phyloP scores from a whole-genome alignment of 768 basidiomycete species.

The Hygrophoropsis aurantiaca region DNA sequence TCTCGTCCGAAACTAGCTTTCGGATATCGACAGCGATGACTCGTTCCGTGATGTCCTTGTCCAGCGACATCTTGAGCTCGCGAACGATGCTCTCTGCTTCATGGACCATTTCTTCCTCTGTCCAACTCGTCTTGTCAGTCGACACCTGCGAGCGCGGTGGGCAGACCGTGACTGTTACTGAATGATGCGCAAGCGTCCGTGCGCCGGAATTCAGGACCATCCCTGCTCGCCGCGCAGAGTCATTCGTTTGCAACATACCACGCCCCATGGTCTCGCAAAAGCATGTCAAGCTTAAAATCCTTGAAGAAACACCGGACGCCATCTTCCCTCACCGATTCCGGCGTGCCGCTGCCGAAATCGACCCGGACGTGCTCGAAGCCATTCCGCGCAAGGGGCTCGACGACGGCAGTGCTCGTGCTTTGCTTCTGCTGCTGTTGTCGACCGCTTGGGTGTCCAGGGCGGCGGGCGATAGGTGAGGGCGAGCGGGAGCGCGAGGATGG shows the following conservation, averaged over 20 bases:
- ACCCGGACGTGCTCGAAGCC: slow-evolving; percentile 68
- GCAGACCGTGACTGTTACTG: slow-evolving; percentile 53
- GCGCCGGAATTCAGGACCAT: slow-evolving; percentile 56
- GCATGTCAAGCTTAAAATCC: slow-evolving; percentile 71
- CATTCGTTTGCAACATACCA: slow-evolving; percentile 76
- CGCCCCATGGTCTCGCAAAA: slow-evolving; percentile 66
- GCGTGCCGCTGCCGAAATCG: slow-evolving; percentile 43
- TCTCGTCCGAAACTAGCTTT: slow-evolving; percentile 53
- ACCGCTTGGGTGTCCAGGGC: slow-evolving; percentile 33
- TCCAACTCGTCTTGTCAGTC: slow-evolving; percentile 48
- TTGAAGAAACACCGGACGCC: slow-evolving; percentile 70
- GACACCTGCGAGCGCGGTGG: slow-evolving; percentile 35
- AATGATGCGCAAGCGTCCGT: slow-evolving; percentile 57
- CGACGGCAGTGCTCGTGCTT: slow-evolving; percentile 15
- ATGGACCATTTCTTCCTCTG: slow-evolving; percentile 50
- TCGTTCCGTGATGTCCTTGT: slow-evolving; percentile 66
- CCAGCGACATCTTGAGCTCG: slow-evolving; percentile 55
- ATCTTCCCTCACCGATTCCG: slow-evolving; percentile 57
- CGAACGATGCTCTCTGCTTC: slow-evolving; percentile 55
- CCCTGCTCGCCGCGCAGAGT: slow-evolving; percentile 65
- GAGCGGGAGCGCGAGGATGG: slow-evolving; percentile 26
- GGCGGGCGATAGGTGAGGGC: slow-evolving; percentile 42
- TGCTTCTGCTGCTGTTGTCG: slow-evolving; percentile 24
- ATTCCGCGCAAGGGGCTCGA: slow-evolving; percentile 55
- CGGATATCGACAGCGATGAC: slow-evolving; percentile 56